phyloP scores from a whole-genome alignment of 345 rosid species.

The Ceriops decandra region DNA sequence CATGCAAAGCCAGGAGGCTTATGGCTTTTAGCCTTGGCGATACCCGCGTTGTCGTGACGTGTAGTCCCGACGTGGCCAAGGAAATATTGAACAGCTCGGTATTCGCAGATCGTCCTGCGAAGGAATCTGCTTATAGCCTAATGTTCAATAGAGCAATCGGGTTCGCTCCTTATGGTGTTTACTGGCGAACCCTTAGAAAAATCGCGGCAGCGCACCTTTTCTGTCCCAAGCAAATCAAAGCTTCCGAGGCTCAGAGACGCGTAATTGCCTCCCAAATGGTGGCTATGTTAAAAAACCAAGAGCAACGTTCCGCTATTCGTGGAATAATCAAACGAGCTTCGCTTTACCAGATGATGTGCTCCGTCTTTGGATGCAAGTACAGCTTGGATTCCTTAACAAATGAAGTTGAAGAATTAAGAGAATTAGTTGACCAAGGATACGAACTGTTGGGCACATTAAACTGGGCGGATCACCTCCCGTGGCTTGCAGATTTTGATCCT shows the following conservation, averaged over 20 bases:
- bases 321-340: slow-evolving; percentile 61
- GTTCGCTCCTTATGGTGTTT: slow-evolving; percentile 68
- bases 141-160: slow-evolving; percentile 82
- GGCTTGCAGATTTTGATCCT: slow-evolving; percentile 60
- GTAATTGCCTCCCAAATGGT: slow-evolving; percentile 52
- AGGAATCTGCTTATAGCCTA: slow-evolving; percentile 63
- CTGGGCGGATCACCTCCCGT: slow-evolving; percentile 70
- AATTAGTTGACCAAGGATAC: slow-evolving; percentile 65
- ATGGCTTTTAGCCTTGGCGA: slow-evolving; percentile 73
- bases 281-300: slow-evolving; percentile 14
- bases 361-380: slow-evolving; percentile 62
- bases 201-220: slow-evolving; percentile 64
- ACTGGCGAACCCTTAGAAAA: slow-evolving; percentile 68
- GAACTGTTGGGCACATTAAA: slow-evolving; percentile 55
- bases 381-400: slow-evolving; percentile 26
- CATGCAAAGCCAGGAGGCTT: slow-evolving; percentile 47
- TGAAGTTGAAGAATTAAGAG: slow-evolving; percentile 43
- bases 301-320: slow-evolving; percentile 38
- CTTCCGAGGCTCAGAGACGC: slow-evolving; percentile 40
- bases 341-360: slow-evolving; percentile 71
- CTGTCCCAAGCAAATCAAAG: slow-evolving; percentile 52
- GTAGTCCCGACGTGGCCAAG: slow-evolving; percentile 59
- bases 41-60: slow-evolving; percentile 62
- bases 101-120: slow-evolving; percentile 70
- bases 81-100: slow-evolving; percentile 63